Evolutionary conservation across 2,329 filamentous ascomycete species (phyloP).

Genomic region (Botrytis aclada): DNA sequence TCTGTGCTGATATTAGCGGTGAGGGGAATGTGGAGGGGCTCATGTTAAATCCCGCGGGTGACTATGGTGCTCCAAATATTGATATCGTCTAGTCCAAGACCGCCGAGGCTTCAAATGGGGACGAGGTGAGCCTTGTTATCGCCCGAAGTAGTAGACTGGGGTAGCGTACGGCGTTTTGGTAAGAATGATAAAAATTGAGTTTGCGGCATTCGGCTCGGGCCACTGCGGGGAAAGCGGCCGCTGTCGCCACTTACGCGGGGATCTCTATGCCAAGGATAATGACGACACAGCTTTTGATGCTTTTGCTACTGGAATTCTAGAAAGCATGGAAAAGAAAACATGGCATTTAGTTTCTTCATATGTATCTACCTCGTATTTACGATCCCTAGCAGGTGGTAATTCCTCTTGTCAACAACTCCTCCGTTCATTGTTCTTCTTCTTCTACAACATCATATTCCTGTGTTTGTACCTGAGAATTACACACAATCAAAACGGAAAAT

Average conservation of each 20-base stretch:
- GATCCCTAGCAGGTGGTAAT: background rate
- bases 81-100: background rate
- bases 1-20: background rate
- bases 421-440: background rate
- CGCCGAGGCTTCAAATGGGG: background rate
- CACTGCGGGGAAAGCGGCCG: conserved; percentile 3
- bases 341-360: background rate
- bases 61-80: background rate
- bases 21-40: background rate
- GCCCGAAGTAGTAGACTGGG: background rate
- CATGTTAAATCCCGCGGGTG: background rate
- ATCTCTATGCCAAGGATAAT: background rate
- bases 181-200: background rate
- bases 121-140: background rate
- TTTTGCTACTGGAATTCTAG: background rate
- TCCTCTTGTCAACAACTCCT: background rate
- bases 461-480: too few species aligned
- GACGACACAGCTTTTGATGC: background rate
- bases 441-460: background rate
- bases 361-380: background rate
- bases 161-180: background rate
- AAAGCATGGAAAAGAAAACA: background rate
- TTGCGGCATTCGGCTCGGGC: background rate
- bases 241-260: background rate
- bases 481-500: background rate